phyloP scores from a whole-genome alignment of 805 yeast species.

The Teunomyces stri region DNA sequence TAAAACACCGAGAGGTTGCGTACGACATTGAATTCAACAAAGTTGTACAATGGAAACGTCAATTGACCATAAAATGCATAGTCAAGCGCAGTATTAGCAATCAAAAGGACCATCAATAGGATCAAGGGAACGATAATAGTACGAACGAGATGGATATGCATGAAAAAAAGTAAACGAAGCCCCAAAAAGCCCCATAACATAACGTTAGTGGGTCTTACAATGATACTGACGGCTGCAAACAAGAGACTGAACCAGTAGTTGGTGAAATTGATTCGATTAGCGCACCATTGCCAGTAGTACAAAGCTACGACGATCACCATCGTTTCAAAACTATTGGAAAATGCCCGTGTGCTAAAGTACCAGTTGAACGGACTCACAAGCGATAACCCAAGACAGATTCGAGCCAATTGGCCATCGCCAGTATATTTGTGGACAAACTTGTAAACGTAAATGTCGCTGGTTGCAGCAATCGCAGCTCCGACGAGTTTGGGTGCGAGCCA shows the following conservation, averaged over 20 bases:
- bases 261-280: constrained; percentile 10
- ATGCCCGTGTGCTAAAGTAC: constrained; percentile 77
- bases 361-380: constrained; percentile 75
- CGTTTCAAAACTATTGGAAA: constrained; percentile 81
- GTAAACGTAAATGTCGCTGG: constrained; percentile 65
- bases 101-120: constrained; percentile 26
- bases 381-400: constrained; percentile 47
- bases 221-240: constrained; percentile 56
- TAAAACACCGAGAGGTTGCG: constrained; percentile 75
- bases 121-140: constrained; percentile 14
- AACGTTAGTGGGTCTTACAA: constrained; percentile 82
- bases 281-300: constrained; percentile 66
- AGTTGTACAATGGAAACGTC: constrained; percentile 64
- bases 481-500: constrained; percentile 59
- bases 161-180: constrained; percentile 4
- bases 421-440: constrained; percentile 42
- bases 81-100: constrained; percentile 49
- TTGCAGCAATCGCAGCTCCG: constrained; percentile 67
- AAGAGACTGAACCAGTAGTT: constrained; percentile 37
- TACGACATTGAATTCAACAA: constrained; percentile 74
- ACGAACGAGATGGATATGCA: background rate
- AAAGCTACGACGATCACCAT: constrained; percentile 65
- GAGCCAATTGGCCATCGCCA: constrained; percentile 33
- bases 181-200: constrained; percentile 75
- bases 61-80: constrained; percentile 53